phyloP scores from a whole-genome alignment of 2,329 filamentous ascomycete genomes.

The Apiospora koreana region DNA sequence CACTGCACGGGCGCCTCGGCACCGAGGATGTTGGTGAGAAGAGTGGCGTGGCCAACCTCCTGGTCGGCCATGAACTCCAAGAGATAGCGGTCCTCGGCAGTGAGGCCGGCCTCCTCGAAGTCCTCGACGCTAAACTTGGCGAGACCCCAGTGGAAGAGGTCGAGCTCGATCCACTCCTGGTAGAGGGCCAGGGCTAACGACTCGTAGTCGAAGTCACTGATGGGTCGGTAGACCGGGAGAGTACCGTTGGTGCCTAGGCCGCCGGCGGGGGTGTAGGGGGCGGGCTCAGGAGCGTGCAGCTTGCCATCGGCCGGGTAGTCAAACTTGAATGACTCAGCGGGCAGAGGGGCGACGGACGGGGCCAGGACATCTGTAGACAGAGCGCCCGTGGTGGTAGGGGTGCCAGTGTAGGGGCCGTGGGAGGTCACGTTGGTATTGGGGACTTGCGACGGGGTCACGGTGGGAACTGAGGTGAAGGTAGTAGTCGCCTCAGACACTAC shows the following conservation, averaged over 20 bases:
- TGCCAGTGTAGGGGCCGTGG: constrained; percentile 69
- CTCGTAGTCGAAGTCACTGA: constrained; percentile 83
- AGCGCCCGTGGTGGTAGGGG: constrained; percentile 69
- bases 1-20: constrained; percentile 70
- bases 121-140: constrained; percentile 68
- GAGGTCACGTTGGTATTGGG: constrained; percentile 59
- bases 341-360: constrained; percentile 56
- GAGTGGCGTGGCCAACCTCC: constrained; percentile 75
- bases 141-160: constrained; percentile 78
- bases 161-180: constrained; percentile 83
- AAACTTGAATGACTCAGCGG: constrained; percentile 62
- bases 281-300: constrained; percentile 67
- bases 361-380: constrained; percentile 59
- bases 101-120: constrained; percentile 69
- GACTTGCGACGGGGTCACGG: constrained; percentile 19
- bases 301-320: constrained; percentile 72
- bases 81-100: constrained; percentile 67
- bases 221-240: constrained; percentile 72
- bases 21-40: constrained; percentile 78
- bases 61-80: constrained; percentile 78
- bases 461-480: constrained; percentile 29
- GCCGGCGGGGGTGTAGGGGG: constrained; percentile 71
- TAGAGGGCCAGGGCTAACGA: constrained; percentile 75
- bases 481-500: constrained; percentile 37
- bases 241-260: constrained; percentile 79